Base-by-base conservation (phyloP, 1,284 basidiomycete genomes). In the Rhodotorula sp. region DNA sequence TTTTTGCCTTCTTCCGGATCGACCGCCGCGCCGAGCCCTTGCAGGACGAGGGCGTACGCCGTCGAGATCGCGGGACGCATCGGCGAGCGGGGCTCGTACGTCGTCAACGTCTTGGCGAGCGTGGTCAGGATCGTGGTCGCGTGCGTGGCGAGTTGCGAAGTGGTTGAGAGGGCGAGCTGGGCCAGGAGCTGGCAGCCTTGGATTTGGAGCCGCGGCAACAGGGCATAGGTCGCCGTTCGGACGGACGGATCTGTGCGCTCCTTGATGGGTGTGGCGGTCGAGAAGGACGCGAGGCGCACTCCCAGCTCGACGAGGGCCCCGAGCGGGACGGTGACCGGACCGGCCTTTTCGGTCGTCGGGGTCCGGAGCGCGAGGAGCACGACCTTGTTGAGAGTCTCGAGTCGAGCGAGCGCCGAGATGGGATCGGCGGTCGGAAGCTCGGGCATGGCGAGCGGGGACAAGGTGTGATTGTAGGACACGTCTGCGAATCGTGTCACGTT, bases 1-100 rank as follows among this genome's bases (percentile, higher is more conserved):
- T 71, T 70, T 65, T 68, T 67, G 14, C 64, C 74, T 49, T 75
- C 74, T 31, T 73, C 69, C 2, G 74, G 74, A 45, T 75, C 74
- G 60, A 75, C 21, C 3, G 56, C 34, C 14, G 65, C 50, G 6
- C 71, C 71, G 5, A 75, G 56, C 21, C 67, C 48, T 12, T 48
- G 49, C 47, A 73, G 48, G 28, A 75, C 57, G 52, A 73, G 26
- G 19, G 71, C 56, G 50, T 67, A 70, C 2, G 74, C 62, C 23
- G 67, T 63, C 7, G 59, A 58, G 14, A 75, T 56, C 3, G 63
- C 69, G 3, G 74, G 62, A 6, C 74, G 61, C 74, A 75, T 75
- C 3, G 74, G 74, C 49, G 66, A 71, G 45, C 67, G 64, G 5
- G 49, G 34, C n/a, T 45, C n/a, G 60, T 63, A 73, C 14, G 58